Evolutionary conservation across 2,329 filamentous ascomycete species (phyloP), one percentile per base, ranked within the genome.

Genomic region (Aspergillus hortae): DNA sequence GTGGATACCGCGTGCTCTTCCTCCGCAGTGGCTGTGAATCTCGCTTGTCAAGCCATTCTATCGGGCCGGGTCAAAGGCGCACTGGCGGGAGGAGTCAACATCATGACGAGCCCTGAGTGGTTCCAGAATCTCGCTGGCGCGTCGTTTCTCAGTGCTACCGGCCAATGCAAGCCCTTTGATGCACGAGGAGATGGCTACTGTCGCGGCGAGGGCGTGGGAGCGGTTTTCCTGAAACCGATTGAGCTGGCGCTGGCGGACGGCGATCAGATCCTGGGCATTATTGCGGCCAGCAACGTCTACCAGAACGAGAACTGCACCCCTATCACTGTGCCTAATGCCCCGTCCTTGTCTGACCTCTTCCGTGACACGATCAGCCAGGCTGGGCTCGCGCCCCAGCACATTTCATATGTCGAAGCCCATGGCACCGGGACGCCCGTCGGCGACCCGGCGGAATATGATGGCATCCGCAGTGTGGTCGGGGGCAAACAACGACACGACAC

Each of bases 191-290:
- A 47, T 32, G 56, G 56, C 1, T 58, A 56, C 23, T 55, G 44
- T 14, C 46, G 56, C 0, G 52, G 49, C 1, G 56, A 58, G 17
- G 56, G 49, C 1, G 21, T 25, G 2, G 54, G 32, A 1, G 5
- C 30, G 3, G 42, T 58, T 1, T n/a, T 54, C 5, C 44, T 58
- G 3, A 55, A 57, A 40, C 72, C 70, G 2, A 55, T 75, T 3
- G 17, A 0, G 68, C 74, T 7, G 59, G 62, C 6, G 74, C 78
- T 64, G 79, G 57, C 70, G 79, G 9, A 79, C 35, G 74, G 74
- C 0, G 77, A 61, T 53, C 62, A 61, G 2, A 75, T 83, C 23
- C 51, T 75, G 1, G 78, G 70, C 2, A 19, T 19, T 19, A 73
- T 79, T 19, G 32, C 45, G 0, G 48, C 45, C 11, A 51, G 61